Conservation (phyloP, 2,329 filamentous ascomycete genomes). For the Fusarium tupiense region DNA sequence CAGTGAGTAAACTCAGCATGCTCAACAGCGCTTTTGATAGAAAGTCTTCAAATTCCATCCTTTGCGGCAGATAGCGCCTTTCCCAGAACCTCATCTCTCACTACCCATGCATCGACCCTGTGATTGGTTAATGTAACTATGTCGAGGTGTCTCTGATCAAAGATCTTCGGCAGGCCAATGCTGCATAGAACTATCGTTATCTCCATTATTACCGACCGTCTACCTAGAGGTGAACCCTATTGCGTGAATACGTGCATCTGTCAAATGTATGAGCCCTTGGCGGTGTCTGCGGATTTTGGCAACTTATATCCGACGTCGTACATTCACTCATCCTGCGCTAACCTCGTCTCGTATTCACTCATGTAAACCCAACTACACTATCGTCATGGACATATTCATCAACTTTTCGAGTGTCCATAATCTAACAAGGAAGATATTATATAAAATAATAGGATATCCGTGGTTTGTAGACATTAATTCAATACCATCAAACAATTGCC, state of each 20-base stretch:
- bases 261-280: neutral
- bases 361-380: neutral
- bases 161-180: neutral
- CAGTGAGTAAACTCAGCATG: neutral
- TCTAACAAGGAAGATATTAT: neutral
- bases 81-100: neutral
- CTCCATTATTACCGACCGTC: neutral
- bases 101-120: neutral
- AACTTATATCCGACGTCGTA: conserved; percentile 7
- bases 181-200: neutral
- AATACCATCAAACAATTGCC: neutral
- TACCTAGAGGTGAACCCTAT: too few relatives aligned
- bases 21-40: neutral
- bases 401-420: neutral
- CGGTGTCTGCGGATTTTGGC: conserved; percentile 3
- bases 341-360: conserved; percentile 11
- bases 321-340: neutral
- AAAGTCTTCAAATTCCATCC: neutral
- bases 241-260: neutral
- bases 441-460: neutral
- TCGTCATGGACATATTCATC: conserved; percentile 1
- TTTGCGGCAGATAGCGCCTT: neutral
- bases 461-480: accelerated
- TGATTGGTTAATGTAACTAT: too few relatives aligned
- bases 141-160: neutral